Base-by-base conservation (phyloP, 2,329 filamentous ascomycete genomes). In the Claviceps fusiformis region DNA sequence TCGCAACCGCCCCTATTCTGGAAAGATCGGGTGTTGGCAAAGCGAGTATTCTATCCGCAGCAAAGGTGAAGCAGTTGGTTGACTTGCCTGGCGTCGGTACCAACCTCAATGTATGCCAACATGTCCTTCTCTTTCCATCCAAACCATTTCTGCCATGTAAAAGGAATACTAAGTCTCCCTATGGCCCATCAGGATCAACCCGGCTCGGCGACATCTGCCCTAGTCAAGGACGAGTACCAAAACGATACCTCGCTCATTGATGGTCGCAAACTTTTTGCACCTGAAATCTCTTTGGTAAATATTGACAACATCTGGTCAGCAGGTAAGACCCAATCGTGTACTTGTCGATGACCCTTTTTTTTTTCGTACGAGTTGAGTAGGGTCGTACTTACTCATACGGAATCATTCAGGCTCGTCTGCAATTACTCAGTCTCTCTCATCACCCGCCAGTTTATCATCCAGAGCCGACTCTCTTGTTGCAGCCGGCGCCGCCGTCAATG, bases 21-120 rank as follows among this genome's bases (percentile, higher is more conserved):
- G 78, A 79, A 62, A 70, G 80, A 7, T 77, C 73, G 24, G 80
- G 80, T 48, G 70, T 83, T 37, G 80, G 80, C 3, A 73, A 74
- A 1, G 59, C 60, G 6, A 62, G 67, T 0, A 73, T 81, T 56
- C 69, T 83, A 6, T 55, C 69, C 15, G 65, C 68, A 8, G 71
- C 75, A 58, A 64, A 68, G n/a, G 77, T 82, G 56, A 61, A 68
- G 2, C 69, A 76, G 9, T 54, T 80, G 31, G 66, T 71, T 1
- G 72, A 83, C 59, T 70, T 80, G 1, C 79, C 78, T 0, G 80
- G 78, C 33, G 79, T 85, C 7, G 81, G 65, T 24, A 57, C 63
- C 10, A 63, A 66, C 47, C 59, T 67, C 24, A 58, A 58, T 43
- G 58, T 58, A 53, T 33, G 44, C 24, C 15, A 31, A 24, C 6